Conservation (phyloP, 495 filamentous ascomycete species). For the Filosporella fistucella region DNA sequence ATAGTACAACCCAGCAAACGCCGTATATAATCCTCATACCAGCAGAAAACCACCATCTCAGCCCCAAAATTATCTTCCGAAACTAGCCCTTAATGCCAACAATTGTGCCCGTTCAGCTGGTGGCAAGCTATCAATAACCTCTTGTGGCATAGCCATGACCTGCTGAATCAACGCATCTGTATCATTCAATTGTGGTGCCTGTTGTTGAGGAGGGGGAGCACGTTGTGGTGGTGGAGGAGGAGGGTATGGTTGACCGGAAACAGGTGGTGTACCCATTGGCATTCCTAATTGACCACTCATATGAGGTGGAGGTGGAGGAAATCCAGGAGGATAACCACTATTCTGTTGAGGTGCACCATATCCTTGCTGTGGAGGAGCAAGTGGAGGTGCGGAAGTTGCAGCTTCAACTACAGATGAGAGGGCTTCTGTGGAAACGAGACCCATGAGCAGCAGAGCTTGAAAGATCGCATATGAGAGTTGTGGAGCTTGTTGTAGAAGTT, state of each 20-base stretch:
- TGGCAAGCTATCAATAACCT: constrained; percentile 69
- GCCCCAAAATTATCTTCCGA: constrained; percentile 10
- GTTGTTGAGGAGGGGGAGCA: constrained; percentile 32
- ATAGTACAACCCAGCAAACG: too few relatives aligned
- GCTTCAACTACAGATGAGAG: constrained; percentile 24
- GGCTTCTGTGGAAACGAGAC: constrained; percentile 55
- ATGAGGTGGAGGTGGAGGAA: constrained; percentile 22
- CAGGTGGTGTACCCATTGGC: constrained; percentile 47
- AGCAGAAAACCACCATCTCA: too few relatives aligned
- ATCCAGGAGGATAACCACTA: constrained; percentile 14
- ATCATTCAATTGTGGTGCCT: constrained; percentile 37
- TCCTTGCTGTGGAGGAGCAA: constrained; percentile 25
- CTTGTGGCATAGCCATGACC: constrained; percentile 69
- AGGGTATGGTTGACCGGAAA: constrained; percentile 48
- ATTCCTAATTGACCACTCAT: constrained; percentile 25
- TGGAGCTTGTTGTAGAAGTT: constrained; percentile 82
- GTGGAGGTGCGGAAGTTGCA: constrained; percentile 20
- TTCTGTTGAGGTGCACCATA: background rate
- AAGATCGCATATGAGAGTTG: constrained; percentile 96
- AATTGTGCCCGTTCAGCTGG: constrained; percentile 72
- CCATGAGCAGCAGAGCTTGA: constrained; percentile 89
- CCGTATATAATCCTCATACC: too few relatives aligned
- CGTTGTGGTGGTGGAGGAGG: constrained; percentile 31
- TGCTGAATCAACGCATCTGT: constrained; percentile 66
- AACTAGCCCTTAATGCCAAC: constrained; percentile 58